Evolutionary conservation across 2,329 filamentous ascomycete species (phyloP), one percentile per base, ranked within the genome.

Genomic region (Fusarium udum): DNA sequence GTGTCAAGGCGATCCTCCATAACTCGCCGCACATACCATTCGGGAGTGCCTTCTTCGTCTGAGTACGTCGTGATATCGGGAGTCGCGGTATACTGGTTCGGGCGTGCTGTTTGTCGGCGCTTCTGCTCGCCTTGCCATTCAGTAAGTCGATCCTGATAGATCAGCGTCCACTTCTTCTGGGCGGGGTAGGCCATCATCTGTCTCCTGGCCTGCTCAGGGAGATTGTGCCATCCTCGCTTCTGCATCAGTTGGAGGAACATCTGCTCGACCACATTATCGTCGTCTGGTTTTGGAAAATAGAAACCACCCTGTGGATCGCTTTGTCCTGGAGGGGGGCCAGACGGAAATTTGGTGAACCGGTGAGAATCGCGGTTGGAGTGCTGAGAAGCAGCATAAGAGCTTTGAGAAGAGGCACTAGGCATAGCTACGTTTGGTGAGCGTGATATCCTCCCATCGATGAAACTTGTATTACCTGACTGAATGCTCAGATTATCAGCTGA

Each of bases 131-230:
- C 94, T 85, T 98, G 95, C 88, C 92, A 93, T 83, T 98, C 95
- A 12, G 94, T 94, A 77, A 99, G 87, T 71, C 94, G 92, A 84
- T 99, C 96, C 83, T 99, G 95, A 81, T 98, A 93, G 58, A 99
- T 93, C 67, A 99, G 85, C 4, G 95, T 98, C 96, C 96, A 99
- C 84, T 98, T 99, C 87, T 98, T 98, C 73, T 92, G 90, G 14
- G 96, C 90, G 20, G 95, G 94, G 81, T 99, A 98, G 42, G 95
- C 95, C 83, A 96, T 90, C 95, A 99, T 98, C 85, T 98, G 96
- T 70, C 95, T 89, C 76, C 93, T 91, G 36, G 96, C 96, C 84
- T 97, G 94, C 79, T 99, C 96, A 10, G 96, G 96, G 73, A 99
- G 86, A 82, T 97, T 97, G 84, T 97, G 96, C 94, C 95, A 98